phyloP scores from a whole-genome alignment of 352 stramenopile species.

The Thraustochytrium sp. region DNA sequence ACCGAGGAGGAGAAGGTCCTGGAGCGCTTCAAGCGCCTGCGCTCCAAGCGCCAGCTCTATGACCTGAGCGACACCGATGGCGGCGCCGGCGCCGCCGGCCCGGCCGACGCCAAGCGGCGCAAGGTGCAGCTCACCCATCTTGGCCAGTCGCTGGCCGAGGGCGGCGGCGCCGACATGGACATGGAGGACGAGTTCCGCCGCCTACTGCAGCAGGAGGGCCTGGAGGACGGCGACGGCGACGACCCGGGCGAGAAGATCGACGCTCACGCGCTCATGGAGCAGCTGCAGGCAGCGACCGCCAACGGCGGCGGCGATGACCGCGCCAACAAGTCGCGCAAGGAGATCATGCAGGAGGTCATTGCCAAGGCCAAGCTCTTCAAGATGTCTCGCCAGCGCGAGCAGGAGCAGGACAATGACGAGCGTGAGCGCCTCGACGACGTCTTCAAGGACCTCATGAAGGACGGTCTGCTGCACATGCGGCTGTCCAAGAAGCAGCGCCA shows the following conservation, averaged over 20 bases:
- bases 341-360: constrained; percentile 47
- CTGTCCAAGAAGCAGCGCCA: neutral
- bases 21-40: constrained; percentile 29
- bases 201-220: neutral
- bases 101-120: neutral
- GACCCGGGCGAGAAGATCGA: constrained; percentile 16
- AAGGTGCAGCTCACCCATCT: constrained; percentile 20
- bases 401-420: constrained; percentile 45
- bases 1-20: constrained; percentile 28
- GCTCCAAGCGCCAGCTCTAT: constrained; percentile 28
- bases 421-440: constrained; percentile 37
- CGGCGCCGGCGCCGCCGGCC: neutral
- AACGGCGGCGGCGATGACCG: neutral
- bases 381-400: constrained; percentile 15
- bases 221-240: constrained; percentile 11
- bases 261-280: constrained; percentile 23
- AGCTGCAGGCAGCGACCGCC: neutral
- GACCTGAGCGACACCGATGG: constrained; percentile 12
- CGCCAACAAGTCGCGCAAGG: constrained; percentile 26
- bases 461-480: constrained; percentile 12
- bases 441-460: constrained; percentile 47
- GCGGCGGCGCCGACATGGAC: constrained; percentile 8
- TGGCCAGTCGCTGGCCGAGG: neutral
- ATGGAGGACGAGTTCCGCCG: constrained; percentile 7
- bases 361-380: constrained; percentile 46